Evolutionary conservation across 345 rosid species (phyloP), one percentile per base, ranked within the genome.

Genomic region (Excoecaria agallocha): DNA sequence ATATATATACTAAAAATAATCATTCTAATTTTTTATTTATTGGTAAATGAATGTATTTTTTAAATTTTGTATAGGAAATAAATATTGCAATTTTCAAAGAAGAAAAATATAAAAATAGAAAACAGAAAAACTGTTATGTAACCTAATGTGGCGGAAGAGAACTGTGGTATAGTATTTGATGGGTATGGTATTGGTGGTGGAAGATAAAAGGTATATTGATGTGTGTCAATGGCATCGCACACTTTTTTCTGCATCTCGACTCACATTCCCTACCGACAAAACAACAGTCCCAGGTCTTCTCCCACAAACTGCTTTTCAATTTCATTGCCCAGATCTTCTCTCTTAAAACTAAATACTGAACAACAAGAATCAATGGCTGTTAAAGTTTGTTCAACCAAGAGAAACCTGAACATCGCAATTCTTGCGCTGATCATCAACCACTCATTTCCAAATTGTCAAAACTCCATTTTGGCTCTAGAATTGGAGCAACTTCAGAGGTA

Each of bases 401-500:
- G 98, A 89, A 81, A 73, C 25, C 77, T 90, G 16, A 82, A 71
- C 74, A 77, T 87, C 76, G 88, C 93, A 68, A 13, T 83, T 63
- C 69, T 90, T 70, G 85, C 82, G 1, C 68, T 88, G 3, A 5
- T 90, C 72, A 71, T 90, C 13, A 83, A 85, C 76, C 89, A 85
- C 76, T 80, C 80, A 12, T 69, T 70, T 19, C 78, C 84, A 59
- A 58, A 68, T 25, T 65, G 45, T 25, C 84, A 86, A 3, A 77
- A 56, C 30, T 84, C 83, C 39, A 67, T 68, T 54, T 17, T 71
- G 72, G 80, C 81, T 74, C 72, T 76, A 41, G 86, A 75, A 38
- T 62, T 79, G 81, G 87, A 83, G 74, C 84, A 84, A 70, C 90
- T 91, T 52, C 75, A 85, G 75, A 86, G 85, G 73, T 92, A 88